Evolutionary conservation across 805 yeast genomes (phyloP).

Genomic region (Pichia gijzeniarum): DNA sequence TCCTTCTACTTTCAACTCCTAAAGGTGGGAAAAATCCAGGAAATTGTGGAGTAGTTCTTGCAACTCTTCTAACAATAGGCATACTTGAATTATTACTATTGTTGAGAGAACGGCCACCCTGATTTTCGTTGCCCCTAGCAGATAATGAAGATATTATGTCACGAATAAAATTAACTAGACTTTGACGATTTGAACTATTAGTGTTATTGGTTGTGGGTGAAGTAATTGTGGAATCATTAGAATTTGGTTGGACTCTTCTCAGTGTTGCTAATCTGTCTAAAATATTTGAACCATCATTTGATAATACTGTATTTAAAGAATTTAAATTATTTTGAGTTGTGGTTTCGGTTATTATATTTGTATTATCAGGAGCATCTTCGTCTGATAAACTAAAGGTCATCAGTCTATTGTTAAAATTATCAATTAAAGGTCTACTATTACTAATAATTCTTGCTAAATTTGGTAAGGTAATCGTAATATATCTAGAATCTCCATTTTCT

Average conservation of each 20-base stretch:
- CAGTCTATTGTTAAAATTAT: conserved; percentile 27
- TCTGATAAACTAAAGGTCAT: conserved; percentile 29
- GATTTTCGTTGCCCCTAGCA: not conserved
- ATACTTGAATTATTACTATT: not conserved
- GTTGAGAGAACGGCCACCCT: not conserved
- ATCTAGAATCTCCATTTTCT: conserved; percentile 6
- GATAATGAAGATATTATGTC: conserved; percentile 9
- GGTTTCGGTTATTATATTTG: not conserved
- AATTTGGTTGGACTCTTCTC: not conserved
- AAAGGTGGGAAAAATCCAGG: conserved; percentile 32
- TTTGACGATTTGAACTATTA: not conserved
- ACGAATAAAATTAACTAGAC: conserved; percentile 8
- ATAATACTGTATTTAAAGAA: not conserved
- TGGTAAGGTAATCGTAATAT: conserved; percentile 31
- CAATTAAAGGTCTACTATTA: conserved; percentile 26
- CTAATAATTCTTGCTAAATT: conserved; percentile 31
- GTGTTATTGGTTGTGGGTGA: not conserved
- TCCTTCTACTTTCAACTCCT: conserved; percentile 45
- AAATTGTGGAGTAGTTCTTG: conserved; percentile 2
- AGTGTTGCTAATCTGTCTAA: conserved; percentile 2
- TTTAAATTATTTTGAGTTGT: not conserved
- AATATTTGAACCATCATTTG: not conserved
- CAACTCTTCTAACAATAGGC: conserved; percentile 17
- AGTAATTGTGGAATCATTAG: not conserved
- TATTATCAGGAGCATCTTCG: conserved; percentile 14